These are phyloP conservation scores for Pleurozium schreberi DNA, from an alignment of 225 moss, liverwort and hornwort genomes.

Conservation along the genomic window DNA sequence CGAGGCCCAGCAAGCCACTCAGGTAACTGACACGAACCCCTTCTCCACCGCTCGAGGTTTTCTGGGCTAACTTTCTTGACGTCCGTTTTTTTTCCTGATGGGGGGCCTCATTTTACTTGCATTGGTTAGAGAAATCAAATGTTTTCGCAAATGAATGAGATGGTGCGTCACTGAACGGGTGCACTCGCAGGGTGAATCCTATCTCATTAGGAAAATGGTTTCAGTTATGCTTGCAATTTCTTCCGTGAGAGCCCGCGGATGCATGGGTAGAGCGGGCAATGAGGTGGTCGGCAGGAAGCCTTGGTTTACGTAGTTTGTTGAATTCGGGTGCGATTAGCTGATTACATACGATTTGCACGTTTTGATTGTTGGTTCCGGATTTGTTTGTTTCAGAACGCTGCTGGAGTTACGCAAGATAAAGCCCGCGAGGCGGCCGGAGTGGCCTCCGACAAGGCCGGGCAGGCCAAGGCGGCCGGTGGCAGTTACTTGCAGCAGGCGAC, in stretches of 20 bases:
- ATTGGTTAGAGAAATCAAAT: not conserved
- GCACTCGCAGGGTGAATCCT: too few relatives aligned
- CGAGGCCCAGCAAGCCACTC: conserved; percentile 13
- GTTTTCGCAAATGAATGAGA: too few relatives aligned
- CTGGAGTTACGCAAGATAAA: not conserved
- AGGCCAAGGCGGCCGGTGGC: not conserved
- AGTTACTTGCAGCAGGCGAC: not conserved
- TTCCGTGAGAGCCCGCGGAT: not conserved
- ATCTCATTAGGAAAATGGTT: too few relatives aligned
- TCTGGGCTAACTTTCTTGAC: not conserved
- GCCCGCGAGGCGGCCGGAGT: not conserved
- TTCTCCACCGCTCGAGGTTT: not conserved
- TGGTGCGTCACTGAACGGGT: not conserved
- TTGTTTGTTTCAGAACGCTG: not conserved
- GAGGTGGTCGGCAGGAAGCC: not conserved
- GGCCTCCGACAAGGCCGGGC: not conserved
- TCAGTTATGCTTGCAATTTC: too few relatives aligned
- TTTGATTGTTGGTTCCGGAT: not conserved
- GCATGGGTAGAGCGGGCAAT: not conserved
- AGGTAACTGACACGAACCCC: not conserved
- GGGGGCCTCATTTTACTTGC: too few relatives aligned
- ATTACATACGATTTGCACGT: not conserved
- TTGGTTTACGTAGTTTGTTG: too few relatives aligned
- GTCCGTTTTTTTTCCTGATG: not conserved
- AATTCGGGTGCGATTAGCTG: not conserved